Base-by-base conservation (phyloP, 2,329 filamentous ascomycete genomes). In the Alternaria sp. region DNA sequence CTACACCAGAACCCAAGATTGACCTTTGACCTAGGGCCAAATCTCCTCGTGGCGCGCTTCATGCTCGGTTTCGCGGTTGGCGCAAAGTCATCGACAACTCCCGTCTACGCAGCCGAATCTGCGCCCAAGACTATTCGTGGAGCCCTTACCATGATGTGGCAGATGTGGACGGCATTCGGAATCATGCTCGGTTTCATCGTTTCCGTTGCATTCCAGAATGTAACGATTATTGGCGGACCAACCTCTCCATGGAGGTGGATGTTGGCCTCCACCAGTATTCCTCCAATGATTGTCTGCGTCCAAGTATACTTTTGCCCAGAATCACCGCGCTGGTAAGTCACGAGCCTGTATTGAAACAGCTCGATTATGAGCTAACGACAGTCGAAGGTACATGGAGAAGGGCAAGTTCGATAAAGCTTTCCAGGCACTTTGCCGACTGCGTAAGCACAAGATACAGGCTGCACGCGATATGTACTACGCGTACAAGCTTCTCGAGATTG, bases 401-500 rank as follows among this genome's bases (percentile, higher is more conserved):
- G 68, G 69, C n/a, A 75, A 71, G 51, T 77, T 71, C 59, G 72
- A 72, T 52, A 71, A 71, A 24, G 74, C 74, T 7, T 76, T 75
- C 54, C 5, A 63, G 1, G 68, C 74, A 7, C 69, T 76, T 85
- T 71, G 84, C 83, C 7, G 86, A 83, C 47, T 90, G 75, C 82
- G 85, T 4, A 80, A 80, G 24, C 81, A 81, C 22, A 79, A 84
- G 14, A 78, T 88, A 18, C 84, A 86, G 61, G 86, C 85, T 2
- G 84, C 84, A 0, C 77, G 85, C 38, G 85, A 87, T 61, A 80
- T 84, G 64, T 88, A 86, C 78, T 87, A 87, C 67, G 75, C 74
- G 2, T 72, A 74, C 43, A 72, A 75, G 44, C 65, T 78, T 53
- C 76, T 71, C 61, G 75, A 73, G 66, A 76, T 72, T 51, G 80